These are phyloP conservation scores for Waitea zeae DNA, from an alignment of 1,284 basidiomycete genomes.

Conservation along the genomic window DNA sequence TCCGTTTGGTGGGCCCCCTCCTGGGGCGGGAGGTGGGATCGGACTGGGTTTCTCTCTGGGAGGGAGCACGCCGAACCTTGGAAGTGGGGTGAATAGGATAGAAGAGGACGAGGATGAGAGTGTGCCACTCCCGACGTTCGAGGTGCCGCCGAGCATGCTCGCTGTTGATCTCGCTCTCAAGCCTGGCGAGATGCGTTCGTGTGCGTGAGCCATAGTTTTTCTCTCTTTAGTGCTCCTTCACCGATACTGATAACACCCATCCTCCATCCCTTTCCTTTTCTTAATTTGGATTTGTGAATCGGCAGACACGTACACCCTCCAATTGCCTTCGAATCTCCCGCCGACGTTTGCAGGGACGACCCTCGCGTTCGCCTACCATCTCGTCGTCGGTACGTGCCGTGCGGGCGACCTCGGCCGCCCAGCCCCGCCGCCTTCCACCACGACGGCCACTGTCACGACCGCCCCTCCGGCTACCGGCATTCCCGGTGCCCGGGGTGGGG, in stretches of 20 bases:
- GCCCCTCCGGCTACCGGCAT: too few relatives aligned
- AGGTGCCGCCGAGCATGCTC: slow-evolving; percentile 70
- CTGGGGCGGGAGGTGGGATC: slow-evolving; percentile 7
- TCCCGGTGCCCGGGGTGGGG: too few relatives aligned
- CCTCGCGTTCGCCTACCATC: slow-evolving; percentile 77
- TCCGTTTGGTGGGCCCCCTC: too few relatives aligned
- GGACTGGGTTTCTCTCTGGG: slow-evolving; percentile 10
- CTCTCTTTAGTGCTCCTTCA: slow-evolving; percentile 1
- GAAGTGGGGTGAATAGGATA: slow-evolving; percentile 9
- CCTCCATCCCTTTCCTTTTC: background rate
- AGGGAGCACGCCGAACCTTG: slow-evolving; percentile 11
- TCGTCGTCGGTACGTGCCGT: slow-evolving; percentile 76
- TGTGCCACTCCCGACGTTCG: slow-evolving; percentile 59
- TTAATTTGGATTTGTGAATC: slow-evolving; percentile 1
- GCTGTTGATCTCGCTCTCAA: slow-evolving; percentile 63
- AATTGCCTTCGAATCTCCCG: slow-evolving; percentile 66
- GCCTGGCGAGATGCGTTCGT: slow-evolving; percentile 70
- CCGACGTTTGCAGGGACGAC: slow-evolving; percentile 80
- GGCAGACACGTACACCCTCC: slow-evolving; percentile 62
- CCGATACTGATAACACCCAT: background rate
- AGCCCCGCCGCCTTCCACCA: slow-evolving; percentile 9
- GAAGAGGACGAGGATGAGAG: slow-evolving; percentile 42
- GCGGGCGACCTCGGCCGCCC: slow-evolving; percentile 18
- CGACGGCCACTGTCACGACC: slow-evolving; percentile 15
- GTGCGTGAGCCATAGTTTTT: slow-evolving; percentile 26